Evolutionary conservation across 345 rosid genomes (phyloP), one percentile per base, ranked within the genome.

Genomic region (Citrus cavaleriei): DNA sequence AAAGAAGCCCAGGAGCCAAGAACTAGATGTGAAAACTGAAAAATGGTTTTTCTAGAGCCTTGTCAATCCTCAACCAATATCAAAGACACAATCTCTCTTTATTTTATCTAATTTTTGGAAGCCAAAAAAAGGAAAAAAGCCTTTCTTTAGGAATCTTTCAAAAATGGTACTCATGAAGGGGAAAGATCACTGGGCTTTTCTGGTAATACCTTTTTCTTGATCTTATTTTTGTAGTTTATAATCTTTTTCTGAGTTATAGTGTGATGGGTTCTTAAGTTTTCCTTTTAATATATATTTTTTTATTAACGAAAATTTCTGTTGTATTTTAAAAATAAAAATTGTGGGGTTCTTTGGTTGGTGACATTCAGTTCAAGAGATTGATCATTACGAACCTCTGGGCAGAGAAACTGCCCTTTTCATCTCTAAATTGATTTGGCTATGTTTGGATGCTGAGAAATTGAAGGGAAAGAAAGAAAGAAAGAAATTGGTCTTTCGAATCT

Each of bases 131-230:
- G 0, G 1, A 5, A 18, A 54, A 51, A 64, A 38, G 4, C 8
- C 6, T 35, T 79, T 57, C 19, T 63, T 64, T 21, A 25, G 64
- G 69, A 37, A 32, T 54, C 72, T 27, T 68, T 58, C 22, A n/a
- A 65, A 74, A 51, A 83, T 86, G 89, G 72, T 12, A 74, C 81
- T 64, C 68, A 32, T 76, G 71, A 85, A 78, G 7, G 27, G 3
- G 63, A 54, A 70, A 42, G 83, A 83, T 83, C 88, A 83, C 86
- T 88, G 91, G 88, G 86, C 85, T 24, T 88, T 86, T 76, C 86
- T 88, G 89, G 91, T 88, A 86, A 81, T 71, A 34, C 40, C 2
- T 34, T 30, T 60, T 10, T 40, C 78, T 67, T 73, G 22, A 63
- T 62, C 58, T 71, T 68, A 13, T 40, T 64, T 32, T 6, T 24